Evolutionary conservation across 2,329 filamentous ascomycete species (phyloP).

Genomic region (Curvularia sp.): DNA sequence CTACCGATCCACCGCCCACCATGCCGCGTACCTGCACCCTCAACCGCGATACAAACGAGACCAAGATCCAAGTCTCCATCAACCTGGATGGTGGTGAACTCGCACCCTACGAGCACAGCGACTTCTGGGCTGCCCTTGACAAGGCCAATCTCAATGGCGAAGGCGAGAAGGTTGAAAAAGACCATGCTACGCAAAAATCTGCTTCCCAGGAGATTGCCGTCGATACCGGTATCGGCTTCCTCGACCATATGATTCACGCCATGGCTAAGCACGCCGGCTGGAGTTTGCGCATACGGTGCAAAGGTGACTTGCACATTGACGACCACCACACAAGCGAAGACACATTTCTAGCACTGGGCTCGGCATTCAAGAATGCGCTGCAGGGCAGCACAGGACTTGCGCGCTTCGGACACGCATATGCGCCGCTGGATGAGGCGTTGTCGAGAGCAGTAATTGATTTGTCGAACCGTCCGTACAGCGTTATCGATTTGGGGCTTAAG

Average conservation of each 20-base stretch:
- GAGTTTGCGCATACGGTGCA: slow-evolving; percentile 82
- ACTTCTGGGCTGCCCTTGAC: slow-evolving; percentile 57
- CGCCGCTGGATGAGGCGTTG: slow-evolving; percentile 92
- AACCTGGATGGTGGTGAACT: slow-evolving; percentile 88
- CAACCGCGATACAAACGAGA: slow-evolving; percentile 95
- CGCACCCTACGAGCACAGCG: slow-evolving; percentile 56
- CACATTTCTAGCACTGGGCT: slow-evolving; percentile 87
- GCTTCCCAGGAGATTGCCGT: slow-evolving; percentile 85
- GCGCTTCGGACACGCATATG: slow-evolving; percentile 90
- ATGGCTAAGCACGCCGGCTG: slow-evolving; percentile 95
- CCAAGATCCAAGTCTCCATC: slow-evolving; percentile 90
- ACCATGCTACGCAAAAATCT: slow-evolving; percentile 84
- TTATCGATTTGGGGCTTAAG: slow-evolving; percentile 82
- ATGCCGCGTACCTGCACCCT: slow-evolving; percentile 74
- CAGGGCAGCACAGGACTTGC: slow-evolving; percentile 80
- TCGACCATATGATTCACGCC: slow-evolving; percentile 98
- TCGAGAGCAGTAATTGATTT: slow-evolving; percentile 94
- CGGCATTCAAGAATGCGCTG: slow-evolving; percentile 81
- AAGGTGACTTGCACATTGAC: slow-evolving; percentile 94
- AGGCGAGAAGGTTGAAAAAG: slow-evolving; percentile 52
- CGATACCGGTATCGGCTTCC: slow-evolving; percentile 93
- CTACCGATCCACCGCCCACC: slow-evolving; percentile 17
- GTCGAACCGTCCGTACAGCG: slow-evolving; percentile 86
- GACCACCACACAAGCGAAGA: slow-evolving; percentile 99
- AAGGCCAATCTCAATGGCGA: slow-evolving; percentile 40